Percentiles rank a stretch among this genome's conserved stretches.
phyloP scores from a whole-genome alignment of 108 stramenopile genomes.

The Cyclostephanos tholiformis region DNA sequence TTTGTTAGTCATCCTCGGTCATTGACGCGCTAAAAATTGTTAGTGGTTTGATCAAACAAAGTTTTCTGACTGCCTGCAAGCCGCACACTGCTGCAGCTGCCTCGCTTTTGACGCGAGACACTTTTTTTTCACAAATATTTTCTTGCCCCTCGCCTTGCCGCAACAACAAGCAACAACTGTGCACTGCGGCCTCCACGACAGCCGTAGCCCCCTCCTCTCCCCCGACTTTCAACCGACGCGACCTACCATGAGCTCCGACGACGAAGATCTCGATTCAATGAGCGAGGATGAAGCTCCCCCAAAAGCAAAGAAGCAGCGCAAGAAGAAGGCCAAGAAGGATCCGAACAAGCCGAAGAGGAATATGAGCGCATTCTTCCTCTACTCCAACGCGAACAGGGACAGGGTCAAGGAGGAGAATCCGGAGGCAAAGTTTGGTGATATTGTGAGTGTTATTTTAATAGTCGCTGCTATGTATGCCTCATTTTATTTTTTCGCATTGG shows the following conservation, averaged over 20 bases:
- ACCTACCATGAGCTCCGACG: conserved; percentile 44
- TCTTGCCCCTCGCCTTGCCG: too few relatives aligned
- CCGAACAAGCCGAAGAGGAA: conserved; percentile 71
- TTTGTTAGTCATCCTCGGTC: too few relatives aligned
- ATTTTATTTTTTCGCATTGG: conserved; percentile 81
- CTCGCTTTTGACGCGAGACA: too few relatives aligned
- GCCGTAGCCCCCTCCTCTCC: too few relatives aligned
- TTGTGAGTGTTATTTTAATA: conserved; percentile 65
- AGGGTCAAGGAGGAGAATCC: conserved; percentile 76
- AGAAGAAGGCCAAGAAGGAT: conserved; percentile 46
- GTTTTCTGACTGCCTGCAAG: too few relatives aligned
- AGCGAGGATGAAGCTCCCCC: conserved; percentile 29
- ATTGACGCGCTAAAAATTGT: too few relatives aligned
- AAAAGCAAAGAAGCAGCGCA: conserved; percentile 31
- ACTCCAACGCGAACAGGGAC: conserved; percentile 61
- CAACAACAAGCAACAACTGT: too few relatives aligned
- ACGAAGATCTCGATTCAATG: conserved; percentile 36
- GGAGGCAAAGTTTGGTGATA: conserved; percentile 78
- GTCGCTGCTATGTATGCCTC: conserved; percentile 60
- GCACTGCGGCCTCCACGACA: too few relatives aligned
- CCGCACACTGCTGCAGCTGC: too few relatives aligned
- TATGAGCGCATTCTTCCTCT: conserved; percentile 86
- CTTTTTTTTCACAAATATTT: too few relatives aligned
- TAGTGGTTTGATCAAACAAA: too few relatives aligned
- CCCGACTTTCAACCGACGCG: too few relatives aligned